A percentile compares a stretch with the other conserved stretches of the same genome.
These are phyloP conservation scores for Puccinia novopanici DNA, from an alignment of 1,284 basidiomycete species.

Conservation along the genomic window DNA sequence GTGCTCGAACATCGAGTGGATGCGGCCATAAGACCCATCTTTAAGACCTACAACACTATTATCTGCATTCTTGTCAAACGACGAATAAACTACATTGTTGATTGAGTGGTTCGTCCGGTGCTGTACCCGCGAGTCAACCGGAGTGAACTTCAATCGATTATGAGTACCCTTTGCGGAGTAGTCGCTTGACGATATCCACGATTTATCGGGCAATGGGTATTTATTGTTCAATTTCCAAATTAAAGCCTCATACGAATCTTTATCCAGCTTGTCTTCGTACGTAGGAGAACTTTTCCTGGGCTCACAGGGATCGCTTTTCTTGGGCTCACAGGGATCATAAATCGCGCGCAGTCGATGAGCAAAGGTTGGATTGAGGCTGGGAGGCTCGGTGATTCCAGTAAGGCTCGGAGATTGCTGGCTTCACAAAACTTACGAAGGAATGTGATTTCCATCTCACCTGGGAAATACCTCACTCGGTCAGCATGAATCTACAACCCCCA, in stretches of 20 bases:
- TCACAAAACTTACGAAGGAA: constrained; percentile 42
- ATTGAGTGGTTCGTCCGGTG: neutral
- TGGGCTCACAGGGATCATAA: too few species aligned
- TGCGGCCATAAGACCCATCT: neutral
- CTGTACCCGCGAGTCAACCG: neutral
- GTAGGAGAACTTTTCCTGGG: neutral
- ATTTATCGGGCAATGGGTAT: neutral
- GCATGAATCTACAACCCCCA: neutral
- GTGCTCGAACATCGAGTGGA: constrained; percentile 1
- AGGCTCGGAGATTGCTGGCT: constrained; percentile 7
- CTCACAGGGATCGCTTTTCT: neutral
- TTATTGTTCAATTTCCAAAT: constrained; percentile 12
- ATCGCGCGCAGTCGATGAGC: constrained; percentile 1
- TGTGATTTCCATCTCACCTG: constrained; percentile 39
- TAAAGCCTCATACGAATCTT: neutral
- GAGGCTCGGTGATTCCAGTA: neutral
- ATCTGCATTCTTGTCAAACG: neutral
- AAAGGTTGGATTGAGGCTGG: constrained; percentile 15
- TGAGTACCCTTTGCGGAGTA: neutral
- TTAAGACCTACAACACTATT: constrained; percentile 18
- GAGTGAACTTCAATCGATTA: neutral
- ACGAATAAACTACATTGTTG: constrained; percentile 5
- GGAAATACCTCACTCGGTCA: neutral
- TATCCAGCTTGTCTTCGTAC: neutral
- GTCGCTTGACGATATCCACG: constrained; percentile 15